Evolutionary conservation across 768 basidiomycete genomes (phyloP), one percentile per base, ranked within the genome.

Genomic region (Rhodotorula paludigena): DNA sequence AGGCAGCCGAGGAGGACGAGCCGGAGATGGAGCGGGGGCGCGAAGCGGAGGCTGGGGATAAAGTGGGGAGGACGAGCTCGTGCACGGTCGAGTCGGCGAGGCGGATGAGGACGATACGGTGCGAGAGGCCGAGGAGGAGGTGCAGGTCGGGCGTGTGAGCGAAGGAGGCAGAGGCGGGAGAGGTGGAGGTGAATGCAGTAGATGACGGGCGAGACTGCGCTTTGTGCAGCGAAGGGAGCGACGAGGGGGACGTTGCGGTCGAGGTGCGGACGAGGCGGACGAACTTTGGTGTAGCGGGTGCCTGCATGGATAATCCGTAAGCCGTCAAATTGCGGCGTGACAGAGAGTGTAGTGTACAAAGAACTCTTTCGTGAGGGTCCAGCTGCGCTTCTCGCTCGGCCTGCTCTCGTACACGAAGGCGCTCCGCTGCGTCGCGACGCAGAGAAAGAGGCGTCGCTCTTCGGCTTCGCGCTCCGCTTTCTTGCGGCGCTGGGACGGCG

Each of bases 251-350:
- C n/a, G 25, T 20, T 15, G n/a, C 33, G 0, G 45, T 28, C 14
- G 49, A 25, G 33, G 56, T 38, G n/a, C 60, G 49, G n/a, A 71
- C 35, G 52, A 71, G 64, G 23, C 35, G 41, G n/a, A 71, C 2
- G 41, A 63, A 66, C 3, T 52, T 52, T 15, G 69, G 69, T 2
- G 69, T 63, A 1, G 69, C 28, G 0, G 69, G 69, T 11, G 69
- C 64, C 69, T 71, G 65, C 16, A 10, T 1, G 8, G 5, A 44
- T 33, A 10, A 1, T n/a, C 9, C 4, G 38, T 41, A 5, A 35
- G 55, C 14, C 6, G 10, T 18, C 18, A 44, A 25, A 23, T 20
- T n/a, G 3, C 6, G 7, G 6, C 21, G 11, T 1, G 16, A 14
- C 4, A 53, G 12, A 42, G 18, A 42, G 21, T 32, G 9, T 5